Base-by-base conservation (phyloP, 495 filamentous ascomycete genomes). In the Penicillium parvum region DNA sequence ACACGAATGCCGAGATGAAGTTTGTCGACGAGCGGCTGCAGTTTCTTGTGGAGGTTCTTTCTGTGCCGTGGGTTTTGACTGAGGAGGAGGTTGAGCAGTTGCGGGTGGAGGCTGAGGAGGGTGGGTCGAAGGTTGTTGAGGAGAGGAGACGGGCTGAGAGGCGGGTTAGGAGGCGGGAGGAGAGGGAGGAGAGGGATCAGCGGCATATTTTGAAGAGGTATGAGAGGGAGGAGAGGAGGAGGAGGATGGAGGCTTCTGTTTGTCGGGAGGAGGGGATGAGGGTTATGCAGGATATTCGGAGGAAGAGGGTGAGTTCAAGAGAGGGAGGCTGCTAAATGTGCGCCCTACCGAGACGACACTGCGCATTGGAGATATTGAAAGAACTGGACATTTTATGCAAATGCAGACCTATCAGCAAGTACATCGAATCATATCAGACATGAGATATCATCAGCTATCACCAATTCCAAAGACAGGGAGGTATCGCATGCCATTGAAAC, bases 1-100 rank as follows among this genome's bases (percentile, higher is more conserved):
- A 81, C 25, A 88, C 84, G n/a, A 81, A 82, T 46, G 76, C 83
- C 17, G 92, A 98, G 58, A 83, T 86, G 19, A 55, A 61, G 10
- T 89, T 87, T n/a, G 84, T 90, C 81, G 73, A 77, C 17, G 81
- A 86, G 62, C 74, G 79, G 9, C 55, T 67, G 5, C 64, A 69
- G 40, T 91, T 88, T 50, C 71, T 79, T 17, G 65, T 60, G 10
- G 73, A 85, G 7, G 71, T 88, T 5, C 72, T 97, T 19, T 65
- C 66, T 7, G 65, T 64, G 40, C 86, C 87, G 5, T 95, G 90
- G 90, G 49, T 72, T 8, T 38, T 94, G 16, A 64, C 62, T 4
- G 63, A 60, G 4, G 69, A 64, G 39, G 73, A 87, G 48, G 55
- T 84, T 7, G 68, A 70, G 43, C 58, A 55, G 44, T 75, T 85